These are phyloP conservation scores for Candida jianshihensis DNA, from an alignment of 805 yeast genomes.

Conservation along the genomic window DNA sequence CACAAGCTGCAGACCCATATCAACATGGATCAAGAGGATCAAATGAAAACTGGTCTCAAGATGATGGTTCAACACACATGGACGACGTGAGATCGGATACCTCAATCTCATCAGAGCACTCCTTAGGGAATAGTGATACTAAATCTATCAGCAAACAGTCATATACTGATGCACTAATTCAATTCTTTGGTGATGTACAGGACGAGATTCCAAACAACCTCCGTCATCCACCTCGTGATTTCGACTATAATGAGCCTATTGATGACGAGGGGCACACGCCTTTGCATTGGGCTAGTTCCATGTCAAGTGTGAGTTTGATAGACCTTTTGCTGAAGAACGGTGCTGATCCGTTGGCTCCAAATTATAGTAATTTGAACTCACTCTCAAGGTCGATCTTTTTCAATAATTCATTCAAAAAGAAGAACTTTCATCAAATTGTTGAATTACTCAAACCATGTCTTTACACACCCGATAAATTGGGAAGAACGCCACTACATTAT, in stretches of 20 bases:
- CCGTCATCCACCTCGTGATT: conserved; percentile 53
- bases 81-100: conserved; percentile 30
- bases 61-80: conserved; percentile 24
- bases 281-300: conserved; percentile 80
- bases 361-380: conserved; percentile 59
- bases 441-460: conserved; percentile 59
- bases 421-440: conserved; percentile 50
- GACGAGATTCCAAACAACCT: conserved; percentile 28
- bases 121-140: conserved; percentile 8
- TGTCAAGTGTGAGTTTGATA: conserved; percentile 59
- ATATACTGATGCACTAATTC: conserved; percentile 36
- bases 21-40: conserved; percentile 22
- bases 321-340: conserved; percentile 51
- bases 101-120: conserved; percentile 34
- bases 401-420: conserved; percentile 63
- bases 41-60: conserved; percentile 26
- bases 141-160: conserved; percentile 24
- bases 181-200: conserved; percentile 39
- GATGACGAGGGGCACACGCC: conserved; percentile 81
- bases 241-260: conserved; percentile 58
- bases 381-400: conserved; percentile 63
- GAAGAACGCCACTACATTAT: conserved; percentile 70
- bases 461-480: conserved; percentile 64
- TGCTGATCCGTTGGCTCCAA: conserved; percentile 50
- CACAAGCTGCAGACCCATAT: no score